A percentile compares a stretch with the other conserved stretches of the same genome.
Conservation (phyloP, 2,329 filamentous ascomycete species). For the Fusarium cyanostomum region DNA sequence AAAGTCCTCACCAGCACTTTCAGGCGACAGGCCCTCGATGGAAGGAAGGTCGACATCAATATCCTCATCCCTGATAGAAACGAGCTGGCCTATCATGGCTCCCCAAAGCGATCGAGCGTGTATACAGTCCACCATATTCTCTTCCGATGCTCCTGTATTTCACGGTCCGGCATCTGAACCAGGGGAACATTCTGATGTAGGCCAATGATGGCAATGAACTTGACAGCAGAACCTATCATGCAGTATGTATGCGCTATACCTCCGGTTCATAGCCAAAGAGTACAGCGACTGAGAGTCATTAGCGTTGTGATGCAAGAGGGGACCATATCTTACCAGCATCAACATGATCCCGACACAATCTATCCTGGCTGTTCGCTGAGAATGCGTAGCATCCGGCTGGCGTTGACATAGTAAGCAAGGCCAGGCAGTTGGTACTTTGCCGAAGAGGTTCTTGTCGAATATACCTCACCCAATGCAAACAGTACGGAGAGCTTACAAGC, state of each 20-base stretch:
- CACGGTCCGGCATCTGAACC: slow-evolving; percentile 48
- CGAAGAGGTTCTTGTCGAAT: slow-evolving; percentile 48
- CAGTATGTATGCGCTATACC: slow-evolving; percentile 53
- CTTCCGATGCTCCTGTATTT: slow-evolving; percentile 49
- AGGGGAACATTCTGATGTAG: slow-evolving; percentile 49
- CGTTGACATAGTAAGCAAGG: slow-evolving; percentile 51
- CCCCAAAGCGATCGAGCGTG: slow-evolving; percentile 56
- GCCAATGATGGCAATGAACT: slow-evolving; percentile 52
- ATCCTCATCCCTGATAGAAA: slow-evolving; percentile 57
- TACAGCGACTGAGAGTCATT: slow-evolving; percentile 48
- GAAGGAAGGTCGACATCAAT: slow-evolving; percentile 55
- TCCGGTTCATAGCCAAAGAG: slow-evolving; percentile 52
- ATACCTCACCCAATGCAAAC: slow-evolving; percentile 55
- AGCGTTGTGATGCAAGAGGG: neutral
- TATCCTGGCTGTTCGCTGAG: slow-evolving; percentile 52
- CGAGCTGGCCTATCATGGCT: slow-evolving; percentile 57
- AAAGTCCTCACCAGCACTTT: slow-evolving; percentile 38
- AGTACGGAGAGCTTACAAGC: slow-evolving; percentile 52
- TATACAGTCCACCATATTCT: slow-evolving; percentile 54
- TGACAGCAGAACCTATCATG: slow-evolving; percentile 53
- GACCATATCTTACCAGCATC: slow-evolving; percentile 48
- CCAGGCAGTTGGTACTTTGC: slow-evolving; percentile 50
- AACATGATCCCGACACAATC: slow-evolving; percentile 53
- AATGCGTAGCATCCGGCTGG: slow-evolving; percentile 48
- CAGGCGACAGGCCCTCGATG: slow-evolving; percentile 13